Evolutionary conservation across 352 stramenopile species (phyloP).

Genomic region (Globisporangium echinulatum): DNA sequence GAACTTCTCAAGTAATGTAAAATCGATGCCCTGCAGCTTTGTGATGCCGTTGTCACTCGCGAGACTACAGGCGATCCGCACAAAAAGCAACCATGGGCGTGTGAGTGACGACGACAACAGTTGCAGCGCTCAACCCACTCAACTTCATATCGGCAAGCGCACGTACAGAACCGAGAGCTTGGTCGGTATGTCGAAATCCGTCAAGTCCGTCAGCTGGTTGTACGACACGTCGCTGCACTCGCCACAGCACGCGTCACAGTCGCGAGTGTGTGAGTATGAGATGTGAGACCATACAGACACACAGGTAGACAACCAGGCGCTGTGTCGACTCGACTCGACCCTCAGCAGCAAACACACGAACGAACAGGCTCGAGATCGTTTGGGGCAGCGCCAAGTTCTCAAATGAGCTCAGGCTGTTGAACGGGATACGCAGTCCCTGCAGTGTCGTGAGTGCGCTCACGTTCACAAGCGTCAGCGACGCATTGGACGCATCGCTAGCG

Average conservation of each 20-base stretch:
- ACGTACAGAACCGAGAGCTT: constrained; percentile 10
- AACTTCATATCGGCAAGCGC: background rate
- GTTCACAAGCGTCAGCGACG: constrained; percentile 5
- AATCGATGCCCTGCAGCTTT: constrained; percentile 7
- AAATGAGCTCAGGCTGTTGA: constrained; percentile 13
- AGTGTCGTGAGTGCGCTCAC: constrained; percentile 2
- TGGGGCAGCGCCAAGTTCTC: constrained; percentile 2
- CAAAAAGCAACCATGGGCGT: too few species aligned
- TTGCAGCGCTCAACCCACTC: too few species aligned
- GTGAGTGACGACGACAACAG: too few species aligned
- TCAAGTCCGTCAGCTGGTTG: constrained; percentile 10
- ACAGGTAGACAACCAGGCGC: background rate
- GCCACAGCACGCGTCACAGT: background rate
- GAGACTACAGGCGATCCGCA: background rate
- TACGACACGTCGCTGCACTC: constrained; percentile 9
- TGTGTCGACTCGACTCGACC: background rate
- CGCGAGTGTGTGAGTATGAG: background rate
- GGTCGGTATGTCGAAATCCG: background rate
- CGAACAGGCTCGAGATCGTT: constrained; percentile 8
- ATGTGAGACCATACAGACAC: background rate
- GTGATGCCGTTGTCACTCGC: constrained; percentile 14
- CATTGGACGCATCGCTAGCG: constrained; percentile 12
- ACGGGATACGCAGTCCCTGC: constrained; percentile 5
- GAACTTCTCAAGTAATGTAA: constrained; percentile 7
- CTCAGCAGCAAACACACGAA: background rate